Evolutionary conservation across 176 grass and related monocot species (phyloP).

Genomic region (Phyllostachys edulis): DNA sequence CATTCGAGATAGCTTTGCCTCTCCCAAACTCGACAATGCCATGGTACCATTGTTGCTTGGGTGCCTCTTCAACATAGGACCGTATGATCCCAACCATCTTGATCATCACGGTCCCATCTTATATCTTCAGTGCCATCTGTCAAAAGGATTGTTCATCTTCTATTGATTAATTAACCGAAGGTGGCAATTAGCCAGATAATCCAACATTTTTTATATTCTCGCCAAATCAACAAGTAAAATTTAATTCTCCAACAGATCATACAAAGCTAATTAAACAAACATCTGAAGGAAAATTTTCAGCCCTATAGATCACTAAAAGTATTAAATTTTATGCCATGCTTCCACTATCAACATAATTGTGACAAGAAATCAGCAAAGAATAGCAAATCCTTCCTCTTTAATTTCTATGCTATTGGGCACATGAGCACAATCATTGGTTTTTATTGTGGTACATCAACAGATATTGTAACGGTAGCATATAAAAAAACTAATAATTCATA

Average conservation of each 20-base stretch:
- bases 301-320: neutral
- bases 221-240: conserved; percentile 1
- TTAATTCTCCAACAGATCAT: neutral
- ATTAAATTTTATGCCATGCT: neutral
- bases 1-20: conserved; percentile 49
- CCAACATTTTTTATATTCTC: conserved; percentile 14
- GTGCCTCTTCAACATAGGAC: conserved; percentile 47
- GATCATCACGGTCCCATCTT: conserved; percentile 64
- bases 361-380: neutral
- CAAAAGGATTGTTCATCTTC: conserved; percentile 13
- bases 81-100: conserved; percentile 47
- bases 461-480: neutral
- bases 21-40: conserved; percentile 40
- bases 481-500: neutral
- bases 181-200: conserved; percentile 6
- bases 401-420: conserved; percentile 3
- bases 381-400: neutral
- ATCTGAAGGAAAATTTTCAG: neutral
- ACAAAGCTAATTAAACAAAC: conserved; percentile 1
- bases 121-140: conserved; percentile 92
- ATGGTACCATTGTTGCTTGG: conserved; percentile 45
- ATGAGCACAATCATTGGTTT: neutral
- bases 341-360: neutral
- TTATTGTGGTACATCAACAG: neutral
- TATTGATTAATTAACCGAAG: conserved; percentile 19